Evolutionary conservation across 139 green algal species (phyloP), one percentile per base, ranked within the genome.

Genomic region (Klebsormidium nitens): DNA sequence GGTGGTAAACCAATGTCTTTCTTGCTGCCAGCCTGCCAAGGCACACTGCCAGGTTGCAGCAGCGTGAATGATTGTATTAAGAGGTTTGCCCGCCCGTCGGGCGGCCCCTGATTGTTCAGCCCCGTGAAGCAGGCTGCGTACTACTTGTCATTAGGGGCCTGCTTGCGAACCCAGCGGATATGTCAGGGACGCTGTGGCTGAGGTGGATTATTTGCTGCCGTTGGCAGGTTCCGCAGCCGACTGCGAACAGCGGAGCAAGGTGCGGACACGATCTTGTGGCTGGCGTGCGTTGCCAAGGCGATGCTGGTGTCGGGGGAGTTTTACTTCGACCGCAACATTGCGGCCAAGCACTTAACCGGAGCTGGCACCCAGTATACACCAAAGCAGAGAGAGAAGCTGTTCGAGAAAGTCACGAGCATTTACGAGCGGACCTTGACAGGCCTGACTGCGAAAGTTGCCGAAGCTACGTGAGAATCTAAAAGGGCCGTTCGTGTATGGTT

Each of bases 251-350:
- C 69, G 3, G 61, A 64, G 47, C 39, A 78, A 36, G 76, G 76
- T 1, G 76, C 76, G 4, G 76, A 82, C 59, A 78, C 62, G 0
- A 55, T 78, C 19, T 36, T 66, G 1, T 82, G 62, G 61, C 49
- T 82, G 6, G 56, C 64, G 36, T 35, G n/a, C 14, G 6, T 56
- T 14, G 32, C 46, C 6, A 26, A 60, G 1, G 34, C 32, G n/a
- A 71, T 50, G 61, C 49, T 82, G n/a, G 35, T 44, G 23, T 49
- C 59, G 2, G 76, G 76, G 5, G 69, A 2, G 2, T 82, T 82
- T 62, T 82, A 82, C 37, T 65, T 82, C 26, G 76, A 82, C 69
- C 47, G 76, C 1, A 19, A 32, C 26, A 37, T 37, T 1, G 59
- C 36, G 6, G 28, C 40, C n/a, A 81, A 81, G 67, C 75, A 81